A percentile compares a stretch with the other conserved stretches of the same genome.
Evolutionary conservation across 1,284 basidiomycete genomes (phyloP).

Genomic region (Sanghuangporus sanghuang): DNA sequence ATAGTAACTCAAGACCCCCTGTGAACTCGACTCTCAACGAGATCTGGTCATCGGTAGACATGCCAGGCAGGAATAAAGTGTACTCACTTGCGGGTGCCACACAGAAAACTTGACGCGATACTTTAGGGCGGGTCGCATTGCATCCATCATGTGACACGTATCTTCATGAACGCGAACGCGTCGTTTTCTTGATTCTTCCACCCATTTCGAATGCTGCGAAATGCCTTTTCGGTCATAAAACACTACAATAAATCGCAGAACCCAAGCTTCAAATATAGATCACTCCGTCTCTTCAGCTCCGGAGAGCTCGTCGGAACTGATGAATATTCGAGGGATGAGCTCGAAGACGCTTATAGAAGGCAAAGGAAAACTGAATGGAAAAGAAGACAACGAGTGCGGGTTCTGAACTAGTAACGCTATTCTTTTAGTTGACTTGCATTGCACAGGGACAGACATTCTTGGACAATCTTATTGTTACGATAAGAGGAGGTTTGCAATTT

Average conservation of each 20-base stretch:
- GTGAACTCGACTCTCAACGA: slow-evolving; percentile 62
- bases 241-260: not conserved
- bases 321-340: not conserved
- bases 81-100: not conserved
- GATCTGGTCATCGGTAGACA: slow-evolving; percentile 7
- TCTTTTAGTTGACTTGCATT: slow-evolving; percentile 6
- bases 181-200: not conserved
- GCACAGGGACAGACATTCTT: slow-evolving; percentile 73
- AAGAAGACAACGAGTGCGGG: slow-evolving; percentile 60
- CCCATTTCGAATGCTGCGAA: slow-evolving; percentile 12
- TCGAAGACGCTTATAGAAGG: slow-evolving; percentile 9
- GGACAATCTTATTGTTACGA: slow-evolving; percentile 72
- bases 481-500: slow-evolving; percentile 63
- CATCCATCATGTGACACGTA: not conserved
- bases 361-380: slow-evolving; percentile 67
- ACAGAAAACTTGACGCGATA: not conserved
- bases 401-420: not conserved
- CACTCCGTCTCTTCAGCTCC: not conserved
- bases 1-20: slow-evolving; percentile 81
- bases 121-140: not conserved
- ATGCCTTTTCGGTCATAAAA: slow-evolving; percentile 1
- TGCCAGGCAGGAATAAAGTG: not conserved
- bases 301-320: not conserved
- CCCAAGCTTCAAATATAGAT: not conserved
- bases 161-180: no score